These are phyloP conservation scores for Pyricularia sp. DNA, from an alignment of 2,329 filamentous ascomycete species.

Conservation along the genomic window DNA sequence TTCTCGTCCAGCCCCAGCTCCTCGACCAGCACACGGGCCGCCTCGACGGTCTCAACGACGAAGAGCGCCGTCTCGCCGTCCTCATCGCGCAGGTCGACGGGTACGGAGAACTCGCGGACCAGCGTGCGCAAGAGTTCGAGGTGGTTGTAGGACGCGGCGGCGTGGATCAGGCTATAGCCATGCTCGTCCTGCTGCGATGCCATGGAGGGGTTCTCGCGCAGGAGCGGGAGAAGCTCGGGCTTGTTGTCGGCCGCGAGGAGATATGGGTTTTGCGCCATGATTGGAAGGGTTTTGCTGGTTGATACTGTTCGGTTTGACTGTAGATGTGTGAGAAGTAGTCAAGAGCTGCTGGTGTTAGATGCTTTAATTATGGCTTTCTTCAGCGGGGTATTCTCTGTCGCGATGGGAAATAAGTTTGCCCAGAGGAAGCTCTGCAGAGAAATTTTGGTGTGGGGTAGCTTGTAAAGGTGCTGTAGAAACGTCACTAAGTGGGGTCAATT, in stretches of 20 bases:
- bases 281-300: background rate
- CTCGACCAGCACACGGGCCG: slow-evolving; percentile 72
- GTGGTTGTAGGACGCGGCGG: slow-evolving; percentile 87
- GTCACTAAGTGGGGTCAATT: background rate
- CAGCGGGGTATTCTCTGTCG: background rate
- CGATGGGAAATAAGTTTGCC: background rate
- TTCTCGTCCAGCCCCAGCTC: slow-evolving; percentile 64
- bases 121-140: slow-evolving; percentile 68
- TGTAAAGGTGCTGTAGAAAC: background rate
- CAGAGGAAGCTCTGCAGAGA: background rate
- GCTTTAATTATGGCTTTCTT: background rate
- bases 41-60: slow-evolving; percentile 72
- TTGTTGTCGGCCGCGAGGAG: slow-evolving; percentile 78
- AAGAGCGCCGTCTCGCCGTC: slow-evolving; percentile 94
- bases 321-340: background rate
- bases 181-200: slow-evolving; percentile 78
- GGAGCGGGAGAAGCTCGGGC: slow-evolving; percentile 60
- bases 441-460: background rate
- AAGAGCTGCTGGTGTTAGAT: background rate
- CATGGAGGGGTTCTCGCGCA: slow-evolving; percentile 64
- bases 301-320: background rate
- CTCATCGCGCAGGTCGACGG: slow-evolving; percentile 77
- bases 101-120: slow-evolving; percentile 65
- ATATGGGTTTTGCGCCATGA: slow-evolving; percentile 53
- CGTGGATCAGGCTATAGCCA: slow-evolving; percentile 90